Conservation (phyloP, 164 flowering plant genomes). For the Piper longum region DNA sequence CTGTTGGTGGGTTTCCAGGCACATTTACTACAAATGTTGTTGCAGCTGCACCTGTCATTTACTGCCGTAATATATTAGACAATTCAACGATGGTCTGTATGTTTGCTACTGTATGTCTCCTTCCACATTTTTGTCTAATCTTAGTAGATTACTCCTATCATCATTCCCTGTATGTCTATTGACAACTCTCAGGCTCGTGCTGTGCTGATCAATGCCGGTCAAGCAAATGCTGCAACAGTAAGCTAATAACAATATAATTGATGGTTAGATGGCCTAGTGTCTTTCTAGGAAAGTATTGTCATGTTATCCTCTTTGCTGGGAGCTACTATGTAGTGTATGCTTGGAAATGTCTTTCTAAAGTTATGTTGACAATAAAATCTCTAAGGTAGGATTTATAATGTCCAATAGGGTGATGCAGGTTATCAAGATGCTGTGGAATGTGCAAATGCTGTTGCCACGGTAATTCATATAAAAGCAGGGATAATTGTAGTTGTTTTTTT, state of each 20-base stretch:
- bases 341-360: not conserved
- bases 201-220: conserved; percentile 94
- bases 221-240: conserved; percentile 98
- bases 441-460: conserved; percentile 56
- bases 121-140: not conserved
- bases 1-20: conserved; percentile 29
- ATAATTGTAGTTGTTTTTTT: not conserved
- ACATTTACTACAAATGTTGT: conserved; percentile 83
- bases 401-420: conserved; percentile 86
- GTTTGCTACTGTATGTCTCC: not conserved
- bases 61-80: conserved; percentile 46
- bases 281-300: not conserved
- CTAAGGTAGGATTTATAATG: conserved; percentile 1
- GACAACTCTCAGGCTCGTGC: conserved; percentile 71
- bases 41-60: conserved; percentile 91
- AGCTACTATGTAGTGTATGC: not conserved
- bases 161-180: not conserved
- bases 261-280: not conserved
- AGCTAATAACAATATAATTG: conserved; percentile 4
- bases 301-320: not conserved
- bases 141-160: not conserved
- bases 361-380: not conserved
- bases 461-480: conserved; percentile 8
- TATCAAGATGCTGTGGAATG: conserved; percentile 83
- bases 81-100: conserved; percentile 45